A percentile compares a stretch with the other conserved stretches of the same genome.
These are phyloP conservation scores for Penicillium sp. DNA, from an alignment of 2,329 filamentous ascomycete genomes.

Conservation along the genomic window DNA sequence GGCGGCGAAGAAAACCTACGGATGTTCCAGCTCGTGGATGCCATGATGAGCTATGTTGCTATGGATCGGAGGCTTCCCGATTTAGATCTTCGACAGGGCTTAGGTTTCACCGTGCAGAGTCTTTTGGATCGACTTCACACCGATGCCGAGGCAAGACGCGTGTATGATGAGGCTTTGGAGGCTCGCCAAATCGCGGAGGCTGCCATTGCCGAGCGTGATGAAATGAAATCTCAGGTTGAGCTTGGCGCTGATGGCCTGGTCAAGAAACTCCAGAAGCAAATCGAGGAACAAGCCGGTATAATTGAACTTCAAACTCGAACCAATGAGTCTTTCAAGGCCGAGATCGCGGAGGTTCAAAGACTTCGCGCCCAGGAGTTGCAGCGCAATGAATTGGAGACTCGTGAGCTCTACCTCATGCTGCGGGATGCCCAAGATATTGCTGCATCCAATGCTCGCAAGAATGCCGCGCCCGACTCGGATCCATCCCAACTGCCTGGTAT, in stretches of 20 bases:
- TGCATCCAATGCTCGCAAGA: constrained; percentile 73
- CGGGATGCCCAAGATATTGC: constrained; percentile 95
- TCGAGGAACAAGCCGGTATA: constrained; percentile 88
- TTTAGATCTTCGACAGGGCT: constrained; percentile 95
- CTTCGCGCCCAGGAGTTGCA: constrained; percentile 87
- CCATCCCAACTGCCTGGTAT: constrained; percentile 84
- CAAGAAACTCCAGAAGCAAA: constrained; percentile 84
- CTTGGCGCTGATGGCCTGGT: constrained; percentile 91
- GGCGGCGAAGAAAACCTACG: constrained; percentile 87
- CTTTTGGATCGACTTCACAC: constrained; percentile 94
- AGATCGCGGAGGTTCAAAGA: constrained; percentile 81
- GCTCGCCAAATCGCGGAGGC: constrained; percentile 90
- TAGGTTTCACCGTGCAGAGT: constrained; percentile 96
- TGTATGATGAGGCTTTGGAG: constrained; percentile 86
- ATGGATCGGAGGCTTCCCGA: constrained; percentile 96
- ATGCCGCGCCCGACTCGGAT: constrained; percentile 55
- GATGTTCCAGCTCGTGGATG: constrained; percentile 96
- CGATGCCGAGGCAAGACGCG: constrained; percentile 89
- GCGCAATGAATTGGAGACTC: constrained; percentile 90
- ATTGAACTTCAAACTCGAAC: constrained; percentile 87
- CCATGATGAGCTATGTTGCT: constrained; percentile 98
- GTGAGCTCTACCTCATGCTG: constrained; percentile 97
- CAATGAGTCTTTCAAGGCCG: constrained; percentile 81
- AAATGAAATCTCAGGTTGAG: constrained; percentile 84
- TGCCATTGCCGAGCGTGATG: constrained; percentile 92